Evolutionary conservation across 305 asterid species (phyloP).

Genomic region (Fraxinus floribunda): DNA sequence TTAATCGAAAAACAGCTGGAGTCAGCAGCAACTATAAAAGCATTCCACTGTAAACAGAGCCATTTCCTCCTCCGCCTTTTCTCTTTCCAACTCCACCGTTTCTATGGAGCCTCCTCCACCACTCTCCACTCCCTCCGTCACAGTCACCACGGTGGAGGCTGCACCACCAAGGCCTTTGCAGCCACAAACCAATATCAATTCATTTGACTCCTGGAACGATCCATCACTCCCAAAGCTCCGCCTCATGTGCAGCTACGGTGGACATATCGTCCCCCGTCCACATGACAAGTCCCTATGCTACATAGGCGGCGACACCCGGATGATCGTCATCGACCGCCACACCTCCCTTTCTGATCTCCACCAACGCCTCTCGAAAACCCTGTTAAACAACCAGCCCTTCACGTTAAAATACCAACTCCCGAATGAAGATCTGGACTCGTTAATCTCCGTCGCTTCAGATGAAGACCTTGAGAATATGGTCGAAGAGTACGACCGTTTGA

Average conservation of each 20-base stretch:
- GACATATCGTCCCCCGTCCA: neutral
- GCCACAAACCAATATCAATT: neutral
- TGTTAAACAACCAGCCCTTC: constrained; percentile 22
- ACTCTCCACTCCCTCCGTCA: neutral
- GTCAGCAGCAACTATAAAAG: neutral
- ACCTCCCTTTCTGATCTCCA: constrained; percentile 36
- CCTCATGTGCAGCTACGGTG: neutral
- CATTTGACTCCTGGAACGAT: neutral
- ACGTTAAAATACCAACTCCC: constrained; percentile 46
- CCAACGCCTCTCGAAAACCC: constrained; percentile 33
- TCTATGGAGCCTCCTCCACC: neutral
- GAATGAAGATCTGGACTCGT: constrained; percentile 41
- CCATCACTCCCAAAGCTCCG: neutral
- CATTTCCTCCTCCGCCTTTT: neutral
- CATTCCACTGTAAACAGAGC: neutral
- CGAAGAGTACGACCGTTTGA: constrained; percentile 43
- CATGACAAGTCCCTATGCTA: no score
- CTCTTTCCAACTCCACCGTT: neutral
- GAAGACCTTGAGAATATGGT: constrained; percentile 49
- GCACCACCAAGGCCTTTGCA: neutral
- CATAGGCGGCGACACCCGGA: constrained; percentile 7
- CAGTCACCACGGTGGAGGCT: neutral
- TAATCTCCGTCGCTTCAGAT: constrained; percentile 38
- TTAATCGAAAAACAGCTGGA: no score
- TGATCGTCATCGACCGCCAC: constrained; percentile 8